Evolutionary conservation across 495 filamentous ascomycete species (phyloP).

Genomic region (Tuber umbilicatum): DNA sequence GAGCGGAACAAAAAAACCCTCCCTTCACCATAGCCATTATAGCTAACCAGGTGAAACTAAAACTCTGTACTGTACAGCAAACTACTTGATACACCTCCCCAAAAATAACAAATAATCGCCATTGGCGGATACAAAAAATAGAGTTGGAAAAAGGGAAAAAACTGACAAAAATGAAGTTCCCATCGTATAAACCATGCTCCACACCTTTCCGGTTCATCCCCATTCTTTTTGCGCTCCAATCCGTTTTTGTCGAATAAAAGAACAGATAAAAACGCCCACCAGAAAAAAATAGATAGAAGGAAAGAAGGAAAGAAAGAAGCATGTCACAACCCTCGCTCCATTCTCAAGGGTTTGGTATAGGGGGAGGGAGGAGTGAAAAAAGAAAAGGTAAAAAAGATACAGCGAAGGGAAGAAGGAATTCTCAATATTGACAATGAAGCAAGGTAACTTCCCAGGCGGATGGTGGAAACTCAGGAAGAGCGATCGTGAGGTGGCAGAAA

Average conservation of each 20-base stretch:
- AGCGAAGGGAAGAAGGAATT: background rate
- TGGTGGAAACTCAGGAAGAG: background rate
- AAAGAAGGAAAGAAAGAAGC: background rate
- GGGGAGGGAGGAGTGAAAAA: background rate
- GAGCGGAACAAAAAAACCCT: background rate
- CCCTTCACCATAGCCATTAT: background rate
- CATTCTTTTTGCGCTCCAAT: conserved; percentile 10
- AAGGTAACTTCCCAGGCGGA: background rate
- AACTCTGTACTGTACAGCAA: conserved; percentile 1
- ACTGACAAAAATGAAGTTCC: background rate
- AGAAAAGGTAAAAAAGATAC: background rate
- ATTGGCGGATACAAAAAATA: conserved; percentile 2
- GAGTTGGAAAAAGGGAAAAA: background rate
- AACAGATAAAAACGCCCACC: conserved; percentile 12
- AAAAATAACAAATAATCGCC: background rate
- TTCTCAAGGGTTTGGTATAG: background rate
- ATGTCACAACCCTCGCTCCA: background rate
- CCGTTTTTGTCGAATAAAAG: conserved; percentile 4
- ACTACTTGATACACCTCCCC: background rate
- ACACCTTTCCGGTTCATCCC: conserved; percentile 5
- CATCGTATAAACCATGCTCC: conserved; percentile 2
- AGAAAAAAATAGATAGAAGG: conserved; percentile 11
- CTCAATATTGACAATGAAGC: conserved; percentile 6
- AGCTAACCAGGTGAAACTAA: background rate
- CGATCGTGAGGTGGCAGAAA: background rate